Percentiles rank a stretch among this genome's conserved stretches.
These are phyloP conservation scores for Phytopythium mirpurense DNA, from an alignment of 352 stramenopile genomes.

Conservation along the genomic window DNA sequence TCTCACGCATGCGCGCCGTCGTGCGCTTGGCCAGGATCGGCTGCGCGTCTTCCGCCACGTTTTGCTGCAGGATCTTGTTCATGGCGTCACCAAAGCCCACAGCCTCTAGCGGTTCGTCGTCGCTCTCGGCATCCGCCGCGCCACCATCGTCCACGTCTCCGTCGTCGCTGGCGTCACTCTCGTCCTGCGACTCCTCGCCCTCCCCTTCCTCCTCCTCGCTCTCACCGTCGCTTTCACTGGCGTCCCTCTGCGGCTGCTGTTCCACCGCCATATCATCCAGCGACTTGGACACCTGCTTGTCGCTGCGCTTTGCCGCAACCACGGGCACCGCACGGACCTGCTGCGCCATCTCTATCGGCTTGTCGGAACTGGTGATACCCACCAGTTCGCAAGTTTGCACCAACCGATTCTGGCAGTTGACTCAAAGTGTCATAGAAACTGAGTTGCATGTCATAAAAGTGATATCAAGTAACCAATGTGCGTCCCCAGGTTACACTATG, in stretches of 20 bases:
- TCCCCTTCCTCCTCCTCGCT: slow-evolving; percentile 17
- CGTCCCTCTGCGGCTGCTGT: slow-evolving; percentile 3
- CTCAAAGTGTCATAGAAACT: too few species aligned
- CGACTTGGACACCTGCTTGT: not conserved
- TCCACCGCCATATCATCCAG: not conserved
- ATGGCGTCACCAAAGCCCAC: slow-evolving; percentile 84
- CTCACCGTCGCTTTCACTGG: slow-evolving; percentile 9
- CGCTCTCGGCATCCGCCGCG: slow-evolving; percentile 9
- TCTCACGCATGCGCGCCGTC: slow-evolving; percentile 79
- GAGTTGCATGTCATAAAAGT: too few species aligned
- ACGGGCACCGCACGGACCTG: too few species aligned
- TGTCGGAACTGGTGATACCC: too few species aligned
- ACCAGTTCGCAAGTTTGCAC: too few species aligned
- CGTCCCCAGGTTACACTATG: too few species aligned
- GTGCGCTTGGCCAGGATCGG: slow-evolving; percentile 83
- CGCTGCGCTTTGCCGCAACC: too few species aligned
- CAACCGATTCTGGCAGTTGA: too few species aligned
- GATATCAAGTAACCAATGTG: too few species aligned
- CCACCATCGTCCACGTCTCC: slow-evolving; percentile 6
- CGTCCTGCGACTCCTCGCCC: slow-evolving; percentile 12
- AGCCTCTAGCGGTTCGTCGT: slow-evolving; percentile 42
- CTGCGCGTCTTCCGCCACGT: slow-evolving; percentile 54
- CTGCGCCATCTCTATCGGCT: too few species aligned
- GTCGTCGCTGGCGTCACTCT: slow-evolving; percentile 13
- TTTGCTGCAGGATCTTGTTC: slow-evolving; percentile 83